Base-by-base conservation (phyloP, 805 yeast genomes). In the Saccharomycopsis fermentans region DNA sequence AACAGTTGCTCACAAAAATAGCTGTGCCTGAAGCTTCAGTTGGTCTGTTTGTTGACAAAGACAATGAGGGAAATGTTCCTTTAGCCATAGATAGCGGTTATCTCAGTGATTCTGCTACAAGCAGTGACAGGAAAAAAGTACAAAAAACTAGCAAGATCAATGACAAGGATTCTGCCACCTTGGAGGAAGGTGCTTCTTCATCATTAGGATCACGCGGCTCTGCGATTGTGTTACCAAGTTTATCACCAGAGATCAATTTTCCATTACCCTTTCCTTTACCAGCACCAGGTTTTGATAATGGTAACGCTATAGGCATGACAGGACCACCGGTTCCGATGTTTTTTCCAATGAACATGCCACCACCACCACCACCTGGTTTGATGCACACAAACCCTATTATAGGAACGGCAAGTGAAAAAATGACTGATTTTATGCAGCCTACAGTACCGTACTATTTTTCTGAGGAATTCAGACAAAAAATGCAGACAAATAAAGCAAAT, bases 381-480 rank as follows among this genome's bases (percentile, higher is more conserved):
- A 32, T 51, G 40, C 40, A 26, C 29, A 14, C 54, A 6, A 59
- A 26, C 27, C 58, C 58, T 26, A 56, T 56, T 17, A 36, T 56
- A 16, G 55, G 55, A n/a, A 35, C 52, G 16, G 24, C 34, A 17
- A 26, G 16, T 24, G 55, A 36, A 27, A 27, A 27, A 53, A 17
- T 24, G 16, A 19, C 55, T 19, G 52, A 59, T 1, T 54, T 59
- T 36, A 53, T 56, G 59, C 62, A 56, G 6, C 62, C 62, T 14
- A 59, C 62, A 2, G 62, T 59, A 9, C 62, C 62, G 4, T 59
- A 59, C 32, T 59, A 59, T 36, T 59, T 59, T 53, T 56, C 62
- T 21, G 36, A 19, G 3, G 62, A 54, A 11, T 59, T 77, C 72
- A 69, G 75, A 74, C 76, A 74, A 73, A 62, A 53, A 14, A 56